Evolutionary conservation across 805 yeast species (phyloP).

Genomic region (Saccharomycopsis sp.): DNA sequence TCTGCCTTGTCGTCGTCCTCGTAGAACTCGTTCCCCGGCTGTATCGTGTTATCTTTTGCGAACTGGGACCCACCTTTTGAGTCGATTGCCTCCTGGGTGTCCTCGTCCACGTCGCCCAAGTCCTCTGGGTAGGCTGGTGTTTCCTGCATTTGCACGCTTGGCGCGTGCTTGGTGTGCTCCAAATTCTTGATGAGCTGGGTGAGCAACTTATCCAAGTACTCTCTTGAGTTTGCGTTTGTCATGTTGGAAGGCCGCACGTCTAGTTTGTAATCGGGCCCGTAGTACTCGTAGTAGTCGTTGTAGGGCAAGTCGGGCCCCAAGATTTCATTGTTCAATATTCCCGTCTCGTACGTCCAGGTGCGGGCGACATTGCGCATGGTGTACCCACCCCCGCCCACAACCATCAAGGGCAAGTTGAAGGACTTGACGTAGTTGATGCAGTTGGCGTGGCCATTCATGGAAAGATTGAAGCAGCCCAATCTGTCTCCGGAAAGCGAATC

Average conservation of each 20-base stretch:
- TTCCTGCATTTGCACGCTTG: slow-evolving; percentile 89
- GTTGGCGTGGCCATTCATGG: slow-evolving; percentile 92
- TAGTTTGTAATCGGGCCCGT: slow-evolving; percentile 91
- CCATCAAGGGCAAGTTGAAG: slow-evolving; percentile 84
- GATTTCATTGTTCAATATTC: slow-evolving; percentile 71
- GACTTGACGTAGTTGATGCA: slow-evolving; percentile 83
- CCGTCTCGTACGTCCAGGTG: slow-evolving; percentile 91
- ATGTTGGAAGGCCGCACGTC: slow-evolving; percentile 94
- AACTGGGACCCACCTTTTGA: slow-evolving; percentile 85
- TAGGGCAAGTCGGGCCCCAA: slow-evolving; percentile 77
- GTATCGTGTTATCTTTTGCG: slow-evolving; percentile 68
- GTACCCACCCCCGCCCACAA: slow-evolving; percentile 97
- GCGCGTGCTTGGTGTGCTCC: slow-evolving; percentile 89
- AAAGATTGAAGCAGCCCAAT: slow-evolving; percentile 89
- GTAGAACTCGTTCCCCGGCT: slow-evolving; percentile 70
- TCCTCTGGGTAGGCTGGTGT: slow-evolving; percentile 89
- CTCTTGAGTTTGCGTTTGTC: slow-evolving; percentile 94
- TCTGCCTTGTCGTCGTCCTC: slow-evolving; percentile 48
- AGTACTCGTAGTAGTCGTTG: slow-evolving; percentile 94
- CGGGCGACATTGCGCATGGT: slow-evolving; percentile 96
- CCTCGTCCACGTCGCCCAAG: slow-evolving; percentile 80
- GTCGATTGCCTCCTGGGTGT: slow-evolving; percentile 67
- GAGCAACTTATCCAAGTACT: slow-evolving; percentile 77
- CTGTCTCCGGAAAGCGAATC: slow-evolving; percentile 95
- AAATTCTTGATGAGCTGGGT: slow-evolving; percentile 68